phyloP scores from a whole-genome alignment of 306 rosid species.

The Mimosa pudica region DNA sequence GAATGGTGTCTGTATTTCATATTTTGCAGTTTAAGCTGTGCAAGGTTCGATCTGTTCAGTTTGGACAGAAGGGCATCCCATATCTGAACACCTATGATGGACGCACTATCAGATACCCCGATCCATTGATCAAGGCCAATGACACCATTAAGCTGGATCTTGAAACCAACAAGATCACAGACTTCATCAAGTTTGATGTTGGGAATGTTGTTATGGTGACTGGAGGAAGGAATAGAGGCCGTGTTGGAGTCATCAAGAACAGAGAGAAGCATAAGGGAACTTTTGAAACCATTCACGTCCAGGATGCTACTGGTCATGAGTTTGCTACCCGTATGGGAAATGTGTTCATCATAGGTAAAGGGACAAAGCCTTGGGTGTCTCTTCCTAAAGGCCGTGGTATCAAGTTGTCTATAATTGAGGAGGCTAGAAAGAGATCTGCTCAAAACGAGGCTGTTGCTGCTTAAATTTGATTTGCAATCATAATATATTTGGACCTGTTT shows the following conservation, averaged over 20 bases:
- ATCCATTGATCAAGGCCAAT: slow-evolving; percentile 62
- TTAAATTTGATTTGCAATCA: background rate
- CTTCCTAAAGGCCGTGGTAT: slow-evolving; percentile 69
- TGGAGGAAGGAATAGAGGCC: slow-evolving; percentile 62
- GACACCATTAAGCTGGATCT: slow-evolving; percentile 67
- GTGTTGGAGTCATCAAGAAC: slow-evolving; percentile 65
- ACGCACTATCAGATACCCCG: slow-evolving; percentile 66
- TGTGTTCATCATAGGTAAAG: slow-evolving; percentile 60
- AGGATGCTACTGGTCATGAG: slow-evolving; percentile 64
- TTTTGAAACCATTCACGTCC: slow-evolving; percentile 60
- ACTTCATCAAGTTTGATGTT: slow-evolving; percentile 57
- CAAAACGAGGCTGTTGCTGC: slow-evolving; percentile 40
- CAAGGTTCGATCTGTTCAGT: slow-evolving; percentile 68
- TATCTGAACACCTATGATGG: slow-evolving; percentile 65
- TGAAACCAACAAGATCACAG: slow-evolving; percentile 50
- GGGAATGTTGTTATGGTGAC: slow-evolving; percentile 71
- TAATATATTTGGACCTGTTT: background rate
- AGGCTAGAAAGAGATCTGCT: slow-evolving; percentile 61
- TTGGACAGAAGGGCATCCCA: slow-evolving; percentile 67
- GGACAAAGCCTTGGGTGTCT: slow-evolving; percentile 52
- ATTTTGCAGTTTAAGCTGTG: slow-evolving; percentile 57
- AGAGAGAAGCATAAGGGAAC: slow-evolving; percentile 70
- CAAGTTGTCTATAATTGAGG: slow-evolving; percentile 61
- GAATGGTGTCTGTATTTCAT: background rate
- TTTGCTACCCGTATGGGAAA: slow-evolving; percentile 58